Conservation (phyloP, 179 eudicot genomes). For the Heliamphora pulchella region DNA sequence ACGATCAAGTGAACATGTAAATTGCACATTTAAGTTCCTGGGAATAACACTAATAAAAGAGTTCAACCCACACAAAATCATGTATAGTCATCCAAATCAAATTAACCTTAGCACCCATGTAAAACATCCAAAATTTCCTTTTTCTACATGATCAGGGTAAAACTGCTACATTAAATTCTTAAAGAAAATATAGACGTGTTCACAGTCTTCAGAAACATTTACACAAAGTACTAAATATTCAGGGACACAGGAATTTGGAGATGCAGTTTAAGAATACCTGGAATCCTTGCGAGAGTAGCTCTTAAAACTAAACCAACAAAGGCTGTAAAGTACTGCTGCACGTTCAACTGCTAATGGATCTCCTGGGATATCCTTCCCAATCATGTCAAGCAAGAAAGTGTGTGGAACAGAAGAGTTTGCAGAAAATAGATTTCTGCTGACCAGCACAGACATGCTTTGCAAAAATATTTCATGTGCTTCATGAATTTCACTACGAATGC, state of each 20-base stretch:
- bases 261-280: constrained; percentile 37
- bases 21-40: neutral
- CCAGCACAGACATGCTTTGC: constrained; percentile 55
- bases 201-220: neutral
- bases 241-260: neutral
- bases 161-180: neutral
- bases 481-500: constrained; percentile 35
- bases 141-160: neutral
- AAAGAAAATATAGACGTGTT: neutral
- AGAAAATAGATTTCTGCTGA: constrained; percentile 42
- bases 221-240: neutral
- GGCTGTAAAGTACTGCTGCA: constrained; percentile 54
- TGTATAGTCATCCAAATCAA: neutral
- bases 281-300: constrained; percentile 28
- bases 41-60: neutral
- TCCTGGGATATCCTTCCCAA: constrained; percentile 44
- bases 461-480: constrained; percentile 36
- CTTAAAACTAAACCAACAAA: constrained; percentile 56
- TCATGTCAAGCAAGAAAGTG: constrained; percentile 33
- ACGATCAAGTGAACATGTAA: neutral
- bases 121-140: neutral
- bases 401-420: constrained; percentile 32
- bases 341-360: constrained; percentile 59
- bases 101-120: neutral
- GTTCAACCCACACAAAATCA: neutral